These are phyloP conservation scores for Evansstolkia leycettana DNA, from an alignment of 495 filamentous ascomycete genomes.

Conservation along the genomic window DNA sequence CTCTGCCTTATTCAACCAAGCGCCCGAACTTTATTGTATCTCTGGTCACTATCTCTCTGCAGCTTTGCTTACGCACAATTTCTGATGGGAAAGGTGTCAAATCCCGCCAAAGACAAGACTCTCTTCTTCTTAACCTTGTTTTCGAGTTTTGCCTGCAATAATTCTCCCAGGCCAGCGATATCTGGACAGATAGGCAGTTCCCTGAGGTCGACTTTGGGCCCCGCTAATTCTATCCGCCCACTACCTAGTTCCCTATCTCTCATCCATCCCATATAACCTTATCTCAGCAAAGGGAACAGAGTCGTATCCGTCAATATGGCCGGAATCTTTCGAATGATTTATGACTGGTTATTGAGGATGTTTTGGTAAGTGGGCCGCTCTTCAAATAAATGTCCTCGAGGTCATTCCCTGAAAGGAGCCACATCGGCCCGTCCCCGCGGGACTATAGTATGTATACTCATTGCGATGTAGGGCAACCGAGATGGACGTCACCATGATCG, in stretches of 20 bases:
- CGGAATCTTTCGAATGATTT: slow-evolving; percentile 82
- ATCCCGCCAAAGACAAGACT: too few species aligned
- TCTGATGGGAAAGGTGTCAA: too few species aligned
- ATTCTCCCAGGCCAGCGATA: too few species aligned
- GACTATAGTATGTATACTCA: slow-evolving; percentile 13
- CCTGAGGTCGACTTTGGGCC: too few species aligned
- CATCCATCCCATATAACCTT: slow-evolving; percentile 1
- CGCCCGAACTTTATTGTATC: too few species aligned
- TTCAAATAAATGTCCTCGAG: slow-evolving; percentile 12
- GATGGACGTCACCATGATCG: slow-evolving; percentile 99
- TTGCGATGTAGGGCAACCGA: slow-evolving; percentile 71
- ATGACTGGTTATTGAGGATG: slow-evolving; percentile 95
- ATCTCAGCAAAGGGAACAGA: neutral
- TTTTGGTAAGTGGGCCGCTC: slow-evolving; percentile 75
- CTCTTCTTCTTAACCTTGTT: neutral
- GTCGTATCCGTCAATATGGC: slow-evolving; percentile 48
- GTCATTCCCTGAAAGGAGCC: slow-evolving; percentile 9
- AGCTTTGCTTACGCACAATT: neutral
- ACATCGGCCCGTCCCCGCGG: slow-evolving; percentile 28
- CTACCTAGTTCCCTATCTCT: slow-evolving; percentile 1
- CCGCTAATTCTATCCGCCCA: too few species aligned
- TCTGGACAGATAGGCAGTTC: too few species aligned
- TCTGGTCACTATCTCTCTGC: neutral
- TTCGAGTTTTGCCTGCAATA: slow-evolving; percentile 9
- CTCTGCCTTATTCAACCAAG: neutral